A percentile compares a stretch with the other conserved stretches of the same genome.
phyloP scores from a whole-genome alignment of 2,329 filamentous ascomycete genomes.

The Aspergillus fructus region DNA sequence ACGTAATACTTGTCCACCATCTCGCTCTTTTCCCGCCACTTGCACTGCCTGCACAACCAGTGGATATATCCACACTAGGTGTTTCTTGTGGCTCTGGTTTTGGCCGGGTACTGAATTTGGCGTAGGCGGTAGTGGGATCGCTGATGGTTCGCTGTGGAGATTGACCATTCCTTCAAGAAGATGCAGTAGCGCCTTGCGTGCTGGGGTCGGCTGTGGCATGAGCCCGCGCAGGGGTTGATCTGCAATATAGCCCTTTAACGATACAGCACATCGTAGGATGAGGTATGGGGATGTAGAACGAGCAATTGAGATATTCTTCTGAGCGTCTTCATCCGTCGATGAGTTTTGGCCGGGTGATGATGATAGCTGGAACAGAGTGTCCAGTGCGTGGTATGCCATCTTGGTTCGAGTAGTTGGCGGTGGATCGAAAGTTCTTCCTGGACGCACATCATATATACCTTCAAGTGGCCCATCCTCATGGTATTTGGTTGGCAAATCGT shows the following conservation, averaged over 20 bases:
- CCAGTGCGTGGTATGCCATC: slow-evolving; percentile 78
- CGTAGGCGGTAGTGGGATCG: slow-evolving; percentile 56
- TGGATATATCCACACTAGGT: slow-evolving; percentile 78
- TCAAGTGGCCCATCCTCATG: slow-evolving; percentile 55
- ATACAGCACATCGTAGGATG: slow-evolving; percentile 75
- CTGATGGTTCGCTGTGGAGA: slow-evolving; percentile 67
- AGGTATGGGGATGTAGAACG: slow-evolving; percentile 76
- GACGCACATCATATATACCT: slow-evolving; percentile 63
- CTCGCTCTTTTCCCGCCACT: slow-evolving; percentile 41
- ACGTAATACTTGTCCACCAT: slow-evolving; percentile 39
- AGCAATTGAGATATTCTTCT: slow-evolving; percentile 62
- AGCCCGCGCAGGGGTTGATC: slow-evolving; percentile 86
- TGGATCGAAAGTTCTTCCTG: slow-evolving; percentile 71
- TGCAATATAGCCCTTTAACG: slow-evolving; percentile 80
- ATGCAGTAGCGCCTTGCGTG: slow-evolving; percentile 75
- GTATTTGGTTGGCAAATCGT: slow-evolving; percentile 53
- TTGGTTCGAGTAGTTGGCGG: slow-evolving; percentile 63
- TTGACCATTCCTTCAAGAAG: slow-evolving; percentile 66
- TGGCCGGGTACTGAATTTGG: slow-evolving; percentile 47
- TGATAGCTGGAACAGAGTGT: slow-evolving; percentile 73
- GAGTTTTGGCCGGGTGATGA: slow-evolving; percentile 44
- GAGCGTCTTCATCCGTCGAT: slow-evolving; percentile 20
- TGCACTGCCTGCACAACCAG: slow-evolving; percentile 51
- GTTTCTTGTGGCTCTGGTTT: slow-evolving; percentile 58
- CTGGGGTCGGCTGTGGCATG: slow-evolving; percentile 82